These are phyloP conservation scores for Crucihimalaya himalaica DNA, from an alignment of 345 rosid species.

Conservation along the genomic window DNA sequence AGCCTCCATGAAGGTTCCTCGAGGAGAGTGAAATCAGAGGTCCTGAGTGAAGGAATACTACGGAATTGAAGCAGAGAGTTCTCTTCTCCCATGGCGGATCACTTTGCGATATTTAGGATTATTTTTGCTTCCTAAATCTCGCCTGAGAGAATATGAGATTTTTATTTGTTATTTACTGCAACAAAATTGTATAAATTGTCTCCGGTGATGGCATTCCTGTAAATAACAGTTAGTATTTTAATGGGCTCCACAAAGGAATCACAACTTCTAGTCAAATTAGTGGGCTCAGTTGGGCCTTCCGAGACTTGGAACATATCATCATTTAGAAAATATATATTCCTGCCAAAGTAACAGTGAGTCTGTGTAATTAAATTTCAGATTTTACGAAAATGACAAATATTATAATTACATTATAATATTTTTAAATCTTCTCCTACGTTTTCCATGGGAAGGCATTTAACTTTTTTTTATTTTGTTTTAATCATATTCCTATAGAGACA, in stretches of 20 bases:
- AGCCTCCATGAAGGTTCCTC: conserved; percentile 37
- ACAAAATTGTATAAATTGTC: conserved; percentile 25
- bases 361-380: neutral
- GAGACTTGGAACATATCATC: neutral
- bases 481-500: too few species aligned
- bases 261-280: conserved; percentile 12
- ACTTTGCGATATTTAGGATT: neutral
- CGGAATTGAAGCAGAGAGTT: conserved; percentile 42
- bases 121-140: neutral
- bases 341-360: neutral
- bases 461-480: neutral
- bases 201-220: conserved; percentile 29
- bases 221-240: neutral
- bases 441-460: neutral
- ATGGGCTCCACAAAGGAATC: conserved; percentile 1
- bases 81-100: conserved; percentile 55
- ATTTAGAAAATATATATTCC: neutral
- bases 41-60: conserved; percentile 46
- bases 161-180: neutral
- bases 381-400: neutral
- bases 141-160: conserved; percentile 25
- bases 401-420: neutral
- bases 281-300: conserved; percentile 39
- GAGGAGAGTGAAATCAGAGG: conserved; percentile 41
- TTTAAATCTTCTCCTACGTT: neutral